A percentile compares a stretch with the other conserved stretches of the same genome.
Evolutionary conservation across 345 rosid species (phyloP).

Genomic region (Ceriops zippeliana): DNA sequence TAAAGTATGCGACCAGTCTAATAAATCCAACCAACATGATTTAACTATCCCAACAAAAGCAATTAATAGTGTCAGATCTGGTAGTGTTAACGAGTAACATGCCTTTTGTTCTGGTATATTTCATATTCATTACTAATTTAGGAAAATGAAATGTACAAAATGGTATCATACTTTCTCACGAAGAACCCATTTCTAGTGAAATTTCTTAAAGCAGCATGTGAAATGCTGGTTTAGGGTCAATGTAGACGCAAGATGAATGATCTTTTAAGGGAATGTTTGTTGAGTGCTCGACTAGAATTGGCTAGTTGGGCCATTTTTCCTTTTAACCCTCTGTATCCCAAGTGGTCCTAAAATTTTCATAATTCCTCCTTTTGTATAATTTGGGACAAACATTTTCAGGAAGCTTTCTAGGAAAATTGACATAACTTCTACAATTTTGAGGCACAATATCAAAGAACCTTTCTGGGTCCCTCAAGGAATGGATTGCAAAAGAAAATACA

Average conservation of each 20-base stretch:
- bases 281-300: no score
- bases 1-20: not conserved
- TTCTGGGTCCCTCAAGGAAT: conserved; percentile 2
- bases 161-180: not conserved
- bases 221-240: not conserved
- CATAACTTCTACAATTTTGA: not conserved
- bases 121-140: not conserved
- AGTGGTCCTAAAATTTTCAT: no score
- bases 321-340: no score
- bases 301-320: no score
- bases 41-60: not conserved
- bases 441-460: not conserved
- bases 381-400: no score
- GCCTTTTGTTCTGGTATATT: not conserved
- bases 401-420: not conserved
- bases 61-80: conserved; percentile 13
- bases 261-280: not conserved
- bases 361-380: no score
- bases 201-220: not conserved
- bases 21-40: not conserved
- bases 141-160: conserved; percentile 1
- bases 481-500: not conserved
- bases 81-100: not conserved
- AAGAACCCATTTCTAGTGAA: conserved; percentile 1
- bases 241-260: not conserved